Base-by-base conservation (phyloP, 225 moss, liverwort and hornwort species). In the Neckera pumila region DNA sequence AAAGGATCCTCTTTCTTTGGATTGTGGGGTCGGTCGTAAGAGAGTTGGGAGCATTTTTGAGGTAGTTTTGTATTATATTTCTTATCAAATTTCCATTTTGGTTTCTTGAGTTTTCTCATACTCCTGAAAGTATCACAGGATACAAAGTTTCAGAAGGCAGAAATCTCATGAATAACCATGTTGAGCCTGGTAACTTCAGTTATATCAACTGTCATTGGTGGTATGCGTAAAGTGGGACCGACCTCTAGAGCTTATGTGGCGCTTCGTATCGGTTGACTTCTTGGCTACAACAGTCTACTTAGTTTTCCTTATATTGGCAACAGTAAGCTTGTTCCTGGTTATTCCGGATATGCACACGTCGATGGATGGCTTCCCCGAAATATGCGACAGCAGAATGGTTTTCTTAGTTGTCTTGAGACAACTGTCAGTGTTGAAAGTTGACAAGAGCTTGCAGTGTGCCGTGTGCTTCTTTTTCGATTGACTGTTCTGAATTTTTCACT, bases 1-100 rank as follows among this genome's bases (percentile, higher is more conserved):
- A 95, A 72, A 43, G 92, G 95, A 86, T 93, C 95, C 69, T 92
- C 96, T 36, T 91, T 97, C 90, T 94, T 92, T 75, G 94, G 95
- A 78, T 96, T 97, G 95, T 96, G 96, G 92, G 88, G 90, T 79
- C 91, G 92, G 61, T 89, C 85, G 30, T 82, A 77, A 85, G 54
- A 85, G 54, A 71, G 40, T 42, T 31, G 84, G 22, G 15, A 42
- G 54, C 51, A 47, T 43, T 45, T n/a, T 9, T 17, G 15, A 85
- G n/a, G 79, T 88, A 51, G 72, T 79, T 82, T 88, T 90, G 86
- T 83, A 86, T n/a, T 31, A 83, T 86, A 86, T 74, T 78, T 42
- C 72, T 82, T 74, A 67, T 45, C 59, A 59, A 49, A 20, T 80
- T 45, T 58, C 38, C 31, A 57, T 85, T 61, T 33, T 17, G 74